Base-by-base conservation (phyloP, 257 asterid genomes). In the Fraxinus pennsylvanica region DNA sequence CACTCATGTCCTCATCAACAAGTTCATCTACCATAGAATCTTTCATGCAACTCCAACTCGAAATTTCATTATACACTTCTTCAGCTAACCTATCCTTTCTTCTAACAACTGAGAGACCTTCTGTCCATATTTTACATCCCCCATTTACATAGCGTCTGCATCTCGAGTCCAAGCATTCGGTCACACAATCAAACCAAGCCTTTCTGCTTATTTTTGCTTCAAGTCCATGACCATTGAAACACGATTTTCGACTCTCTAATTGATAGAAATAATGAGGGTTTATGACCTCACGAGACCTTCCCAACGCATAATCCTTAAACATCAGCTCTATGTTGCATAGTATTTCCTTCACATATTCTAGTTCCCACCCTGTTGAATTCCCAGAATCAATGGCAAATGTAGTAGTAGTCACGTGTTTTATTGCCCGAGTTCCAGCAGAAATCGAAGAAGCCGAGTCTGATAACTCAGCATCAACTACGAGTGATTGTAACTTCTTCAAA, bases 1-100 rank as follows among this genome's bases (percentile, higher is more conserved):
- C 76, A 88, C 95, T 91, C 99, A 96, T 96, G 70, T 96, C 97
- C 80, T 80, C 89, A 81, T 93, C 94, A 1, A 96, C 97, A 14
- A 93, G 92, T 68, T 92, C 97, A 84, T 96, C 99, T 4, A 92
- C 94, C 94, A 83, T 88, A 41, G 88, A 86, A 74, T 93, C 91
- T 72, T 91, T 94, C 78, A 82, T 73, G 9, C 73, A 82, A 76
- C 79, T 88, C 92, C 93, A 92, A 33, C 89, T 85, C 1, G 85
- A 81, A 17, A 93, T 82, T 82, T 93, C 98, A 73, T 80, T 79
- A 79, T 82, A 82, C 36, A 92, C 87, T 80, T 93, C 97, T 75
- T 87, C 88, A 5, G 92, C 97, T 75, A 96, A 78, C 70, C 82
- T 87, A 59, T 84, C 92, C 76, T 90, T 88, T 81, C 88, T 73